These are phyloP conservation scores for Rhizomucor pusillus DNA, from an alignment of 371 early-diverging fungal species.

Conservation along the genomic window DNA sequence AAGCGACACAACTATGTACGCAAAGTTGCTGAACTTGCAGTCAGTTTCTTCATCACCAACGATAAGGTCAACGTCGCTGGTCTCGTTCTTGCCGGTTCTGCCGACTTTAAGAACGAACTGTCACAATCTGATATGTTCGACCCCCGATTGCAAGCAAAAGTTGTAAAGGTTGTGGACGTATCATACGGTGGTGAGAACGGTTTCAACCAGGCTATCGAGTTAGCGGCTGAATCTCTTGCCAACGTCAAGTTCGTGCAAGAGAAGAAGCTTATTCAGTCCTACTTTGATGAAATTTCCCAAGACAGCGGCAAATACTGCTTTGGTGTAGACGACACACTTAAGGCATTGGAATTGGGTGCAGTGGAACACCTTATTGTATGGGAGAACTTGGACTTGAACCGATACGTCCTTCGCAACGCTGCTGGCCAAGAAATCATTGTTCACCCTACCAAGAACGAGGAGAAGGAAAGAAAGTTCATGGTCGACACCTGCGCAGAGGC, in stretches of 20 bases:
- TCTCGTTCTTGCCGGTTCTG: conserved; percentile 92
- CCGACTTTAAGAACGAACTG: conserved; percentile 97
- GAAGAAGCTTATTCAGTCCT: conserved; percentile 90
- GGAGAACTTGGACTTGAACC: conserved; percentile 83
- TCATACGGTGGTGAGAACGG: conserved; percentile 99
- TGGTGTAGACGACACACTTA: conserved; percentile 92
- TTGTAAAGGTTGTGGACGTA: conserved; percentile 93
- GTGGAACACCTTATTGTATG: conserved; percentile 95
- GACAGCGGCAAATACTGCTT: conserved; percentile 95
- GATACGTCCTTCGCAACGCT: conserved; percentile 74
- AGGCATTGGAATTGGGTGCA: conserved; percentile 90
- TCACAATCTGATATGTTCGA: conserved; percentile 91
- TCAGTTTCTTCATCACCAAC: conserved; percentile 89
- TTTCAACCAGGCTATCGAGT: conserved; percentile 95
- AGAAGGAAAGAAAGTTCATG: too few species aligned
- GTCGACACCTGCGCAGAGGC: conserved; percentile 84
- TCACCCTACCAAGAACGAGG: conserved; percentile 83
- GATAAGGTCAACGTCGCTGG: conserved; percentile 93
- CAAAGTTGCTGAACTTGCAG: conserved; percentile 95
- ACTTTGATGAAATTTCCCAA: conserved; percentile 95
- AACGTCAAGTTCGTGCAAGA: conserved; percentile 97
- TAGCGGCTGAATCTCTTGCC: conserved; percentile 83
- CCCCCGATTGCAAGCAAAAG: conserved; percentile 79
- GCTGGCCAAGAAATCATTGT: conserved; percentile 65
- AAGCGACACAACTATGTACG: conserved; percentile 98